Base-by-base conservation (phyloP, 352 stramenopile species). In the Pythium rhizo-oryzae region DNA sequence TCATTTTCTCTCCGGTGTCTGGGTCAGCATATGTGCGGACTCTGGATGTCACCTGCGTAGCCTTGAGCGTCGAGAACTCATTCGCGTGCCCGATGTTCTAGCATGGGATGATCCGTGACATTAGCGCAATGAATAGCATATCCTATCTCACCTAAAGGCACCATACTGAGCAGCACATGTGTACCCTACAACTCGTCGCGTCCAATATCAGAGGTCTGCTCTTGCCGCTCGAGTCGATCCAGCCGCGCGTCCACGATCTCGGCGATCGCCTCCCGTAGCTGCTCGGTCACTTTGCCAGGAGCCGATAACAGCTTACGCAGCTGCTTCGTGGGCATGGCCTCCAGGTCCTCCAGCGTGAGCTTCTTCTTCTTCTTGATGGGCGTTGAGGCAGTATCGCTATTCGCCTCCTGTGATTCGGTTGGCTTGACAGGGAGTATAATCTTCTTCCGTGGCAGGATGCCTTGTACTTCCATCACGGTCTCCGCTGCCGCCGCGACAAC, bases 191-290 rank as follows among this genome's bases (percentile, higher is more conserved):
- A 24, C 16, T 69, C 62, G 35, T 69, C 62, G 13, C 28, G 57
- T 0, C 18, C 24, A 11, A 13, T 8, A 12, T 21, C n/a, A 25
- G 13, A 1, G 6, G 11, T 6, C 35, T 28, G 23, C 65, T 84
- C 80, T 1, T 66, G 66, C 21, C 72, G 62, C 28, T 85, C 72
- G 0, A 90, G 73, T 8, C 65, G 43, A 39, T 83, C 78, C 46
- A 82, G 73, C 1, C 80, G 77, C 3, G 77, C 76, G 62, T 91
- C 79, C 18, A 91, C 49, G 25, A 91, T 84, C 19, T 53, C 52
- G 8, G 71, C 77, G 46, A 89, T 80, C 19, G 79, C 77, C 4
- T 65, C 61, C 4, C 78, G 75, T 0, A 91, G 72, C 19, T 80
- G 56, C 1, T 49, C 54, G 8, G 76, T 85, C 55, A 79, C 75